Conservation (phyloP, 768 basidiomycete species). For the Infundibulicybe gibba region DNA sequence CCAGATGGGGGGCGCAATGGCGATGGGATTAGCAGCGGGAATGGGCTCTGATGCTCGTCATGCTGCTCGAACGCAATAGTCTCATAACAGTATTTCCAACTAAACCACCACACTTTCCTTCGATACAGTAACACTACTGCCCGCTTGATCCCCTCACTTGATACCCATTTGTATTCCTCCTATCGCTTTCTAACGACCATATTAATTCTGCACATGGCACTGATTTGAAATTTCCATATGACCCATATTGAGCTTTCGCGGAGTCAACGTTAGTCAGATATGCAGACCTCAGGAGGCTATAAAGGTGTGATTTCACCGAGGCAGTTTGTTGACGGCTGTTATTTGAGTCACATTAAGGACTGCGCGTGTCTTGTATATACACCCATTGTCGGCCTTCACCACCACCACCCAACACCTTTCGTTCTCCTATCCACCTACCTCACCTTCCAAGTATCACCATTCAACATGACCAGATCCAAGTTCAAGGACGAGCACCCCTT, state of each 20-base stretch:
- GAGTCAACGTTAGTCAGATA: too few relatives aligned
- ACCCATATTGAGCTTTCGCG: too few relatives aligned
- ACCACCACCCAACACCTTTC: conserved; percentile 21
- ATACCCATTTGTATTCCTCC: too few relatives aligned
- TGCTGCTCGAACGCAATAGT: not conserved
- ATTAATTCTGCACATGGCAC: too few relatives aligned
- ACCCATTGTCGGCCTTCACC: conserved; percentile 20
- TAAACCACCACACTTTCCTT: not conserved
- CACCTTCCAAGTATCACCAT: conserved; percentile 3
- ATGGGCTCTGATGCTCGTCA: conserved; percentile 43
- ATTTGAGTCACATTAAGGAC: conserved; percentile 25
- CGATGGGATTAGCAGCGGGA: conserved; percentile 66
- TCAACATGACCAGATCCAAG: conserved; percentile 76
- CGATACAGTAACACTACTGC: not conserved
- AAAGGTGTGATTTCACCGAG: not conserved
- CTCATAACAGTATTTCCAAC: not conserved
- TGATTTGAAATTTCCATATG: too few relatives aligned
- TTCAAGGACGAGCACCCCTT: conserved; percentile 99
- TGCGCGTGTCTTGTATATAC: conserved; percentile 37
- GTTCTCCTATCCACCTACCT: conserved; percentile 8
- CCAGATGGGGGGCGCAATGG: conserved; percentile 60
- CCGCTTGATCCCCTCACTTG: not conserved
- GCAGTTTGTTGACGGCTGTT: conserved; percentile 34
- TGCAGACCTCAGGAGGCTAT: not conserved
- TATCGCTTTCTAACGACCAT: too few relatives aligned